Evolutionary conservation across 2,329 filamentous ascomycete species (phyloP), one percentile per base, ranked within the genome.

Genomic region (Diaporthe capsici): DNA sequence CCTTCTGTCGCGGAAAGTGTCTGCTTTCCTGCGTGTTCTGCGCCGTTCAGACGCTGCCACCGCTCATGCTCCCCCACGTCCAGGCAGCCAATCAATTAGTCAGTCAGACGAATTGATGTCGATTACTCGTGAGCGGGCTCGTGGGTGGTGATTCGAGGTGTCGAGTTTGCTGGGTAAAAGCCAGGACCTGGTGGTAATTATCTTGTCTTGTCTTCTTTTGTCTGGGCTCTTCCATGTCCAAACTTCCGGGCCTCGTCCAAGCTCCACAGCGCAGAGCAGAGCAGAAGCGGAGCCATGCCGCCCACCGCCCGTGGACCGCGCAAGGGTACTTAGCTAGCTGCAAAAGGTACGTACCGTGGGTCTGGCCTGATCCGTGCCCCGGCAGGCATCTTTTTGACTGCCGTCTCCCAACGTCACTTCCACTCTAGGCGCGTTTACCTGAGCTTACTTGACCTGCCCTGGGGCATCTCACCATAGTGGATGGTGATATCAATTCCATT

Each of bases 251-350:
- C 60, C 9, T 68, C 31, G 17, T 39, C 6, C 3, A 25, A 51
- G 63, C 63, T 68, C 63, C 22, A 37, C 63, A 67, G 44, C 3
- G 63, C 17, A 49, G 34, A 37, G 39, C 58, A 61, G 8, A 65
- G 17, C 63, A 67, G 20, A 53, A 22, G 47, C 49, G 63, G 63
- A 37, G 44, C 47, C 22, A 25, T 17, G 10, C 22, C 20, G 37
- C 58, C 22, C 37, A 42, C 37, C n/a, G 34, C 31, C 20, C 31
- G 28, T 20, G 20, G 8, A 2, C 17, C 20, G 61, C 31, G 20
- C 60, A 31, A 31, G 60, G 44, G 44, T 51, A n/a, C n/a, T n/a
- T n/a, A 68, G 44, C 61, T 65, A 22, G 25, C 20, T 4, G 6
- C 5, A 13, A 17, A 22, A 10, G 15, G 60, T 47, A 47, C 39